Evolutionary conservation across 805 yeast species (phyloP).

Genomic region (Wilhelminamyces savonicus): DNA sequence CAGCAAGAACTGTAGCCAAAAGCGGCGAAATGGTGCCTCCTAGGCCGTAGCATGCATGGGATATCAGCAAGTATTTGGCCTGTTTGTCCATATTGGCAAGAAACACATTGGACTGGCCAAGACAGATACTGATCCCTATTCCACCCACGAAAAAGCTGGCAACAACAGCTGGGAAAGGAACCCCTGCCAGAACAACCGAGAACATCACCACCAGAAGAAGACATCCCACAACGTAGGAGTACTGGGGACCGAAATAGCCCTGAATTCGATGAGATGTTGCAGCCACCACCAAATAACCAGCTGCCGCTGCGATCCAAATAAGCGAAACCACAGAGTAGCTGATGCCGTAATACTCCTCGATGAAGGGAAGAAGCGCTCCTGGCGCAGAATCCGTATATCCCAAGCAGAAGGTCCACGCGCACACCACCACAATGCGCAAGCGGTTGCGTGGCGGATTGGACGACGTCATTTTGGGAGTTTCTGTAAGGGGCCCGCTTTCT

Average conservation of each 20-base stretch:
- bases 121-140: slow-evolving; percentile 13
- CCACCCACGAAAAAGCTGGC: slow-evolving; percentile 18
- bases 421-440: slow-evolving; percentile 10
- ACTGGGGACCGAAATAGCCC: slow-evolving; percentile 10
- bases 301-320: slow-evolving; percentile 15
- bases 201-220: slow-evolving; percentile 7
- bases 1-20: slow-evolving; percentile 46
- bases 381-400: slow-evolving; percentile 17
- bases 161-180: slow-evolving; percentile 15
- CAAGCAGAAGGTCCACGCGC: slow-evolving; percentile 10
- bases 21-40: slow-evolving; percentile 27
- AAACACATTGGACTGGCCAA: slow-evolving; percentile 16
- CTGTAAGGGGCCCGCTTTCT: too few relatives aligned
- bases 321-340: slow-evolving; percentile 13
- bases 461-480: slow-evolving; percentile 12
- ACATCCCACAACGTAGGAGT: slow-evolving; percentile 11
- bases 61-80: slow-evolving; percentile 12
- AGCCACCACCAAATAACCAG: slow-evolving; percentile 14
- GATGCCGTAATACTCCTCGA: slow-evolving; percentile 12
- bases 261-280: slow-evolving; percentile 9
- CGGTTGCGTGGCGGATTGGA: slow-evolving; percentile 10
- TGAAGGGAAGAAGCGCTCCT: slow-evolving; percentile 16
- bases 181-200: slow-evolving; percentile 13
- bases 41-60: slow-evolving; percentile 19
- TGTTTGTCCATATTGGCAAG: slow-evolving; percentile 14